These are phyloP conservation scores for Trichoderma parareesei DNA, from an alignment of 495 filamentous ascomycete genomes.

Conservation along the genomic window DNA sequence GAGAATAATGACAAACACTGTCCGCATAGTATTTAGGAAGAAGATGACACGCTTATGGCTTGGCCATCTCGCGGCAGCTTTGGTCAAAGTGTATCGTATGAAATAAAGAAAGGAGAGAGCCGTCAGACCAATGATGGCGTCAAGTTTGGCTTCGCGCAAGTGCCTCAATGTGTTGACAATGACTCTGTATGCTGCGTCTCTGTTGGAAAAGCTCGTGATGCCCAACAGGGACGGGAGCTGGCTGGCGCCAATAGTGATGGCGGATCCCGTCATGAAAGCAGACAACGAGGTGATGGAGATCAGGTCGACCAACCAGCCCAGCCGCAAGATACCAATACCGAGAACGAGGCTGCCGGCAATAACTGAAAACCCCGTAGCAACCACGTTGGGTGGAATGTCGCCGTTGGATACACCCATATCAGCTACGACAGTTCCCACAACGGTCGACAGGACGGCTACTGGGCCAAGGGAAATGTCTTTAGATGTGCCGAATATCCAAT, in stretches of 20 bases:
- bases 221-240: slow-evolving; percentile 84
- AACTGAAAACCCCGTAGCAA: slow-evolving; percentile 75
- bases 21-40: slow-evolving; percentile 81
- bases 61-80: slow-evolving; percentile 59
- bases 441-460: slow-evolving; percentile 89
- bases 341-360: slow-evolving; percentile 75
- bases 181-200: slow-evolving; percentile 72
- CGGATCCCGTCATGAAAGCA: slow-evolving; percentile 97
- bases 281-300: slow-evolving; percentile 88
- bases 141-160: slow-evolving; percentile 56
- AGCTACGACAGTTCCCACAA: slow-evolving; percentile 72
- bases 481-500: slow-evolving; percentile 98
- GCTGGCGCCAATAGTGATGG: slow-evolving; percentile 82
- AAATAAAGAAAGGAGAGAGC: slow-evolving; percentile 76
- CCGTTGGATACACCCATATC: slow-evolving; percentile 50
- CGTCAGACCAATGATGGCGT: slow-evolving; percentile 86
- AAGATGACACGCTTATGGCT: slow-evolving; percentile 69
- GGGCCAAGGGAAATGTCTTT: slow-evolving; percentile 99
- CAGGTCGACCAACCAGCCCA: slow-evolving; percentile 91
- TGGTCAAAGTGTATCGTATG: slow-evolving; percentile 64
- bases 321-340: slow-evolving; percentile 68
- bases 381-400: slow-evolving; percentile 47
- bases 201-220: slow-evolving; percentile 65
- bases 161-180: slow-evolving; percentile 82
- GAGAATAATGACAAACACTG: slow-evolving; percentile 84